A percentile compares a stretch with the other conserved stretches of the same genome.
Conservation (phyloP, 1,284 basidiomycete species). For the Taiwanofungus camphoratus region DNA sequence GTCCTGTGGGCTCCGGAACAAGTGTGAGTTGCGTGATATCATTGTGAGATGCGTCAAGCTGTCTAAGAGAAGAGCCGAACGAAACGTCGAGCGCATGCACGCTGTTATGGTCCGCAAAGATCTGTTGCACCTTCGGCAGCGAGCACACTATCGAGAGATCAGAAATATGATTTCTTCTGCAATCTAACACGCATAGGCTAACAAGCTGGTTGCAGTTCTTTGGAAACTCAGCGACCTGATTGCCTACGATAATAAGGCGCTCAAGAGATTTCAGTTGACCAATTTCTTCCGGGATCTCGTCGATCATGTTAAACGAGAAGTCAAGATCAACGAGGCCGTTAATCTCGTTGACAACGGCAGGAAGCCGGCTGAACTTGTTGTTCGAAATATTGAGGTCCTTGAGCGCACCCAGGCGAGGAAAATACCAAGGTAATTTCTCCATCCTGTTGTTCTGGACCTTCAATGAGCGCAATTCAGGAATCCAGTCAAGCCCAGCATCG, state of each 20-base stretch:
- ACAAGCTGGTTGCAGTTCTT: slow-evolving; percentile 56
- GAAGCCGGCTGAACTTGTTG: slow-evolving; percentile 89
- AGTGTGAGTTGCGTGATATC: slow-evolving; percentile 80
- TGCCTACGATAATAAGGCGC: slow-evolving; percentile 83
- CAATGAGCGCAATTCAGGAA: slow-evolving; percentile 69
- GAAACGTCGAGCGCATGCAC: slow-evolving; percentile 77
- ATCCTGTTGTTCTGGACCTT: slow-evolving; percentile 93
- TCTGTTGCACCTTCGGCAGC: slow-evolving; percentile 62
- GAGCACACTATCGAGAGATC: slow-evolving; percentile 69
- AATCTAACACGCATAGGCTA: slow-evolving; percentile 72
- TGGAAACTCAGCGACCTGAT: slow-evolving; percentile 79
- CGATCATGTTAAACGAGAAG: slow-evolving; percentile 92
- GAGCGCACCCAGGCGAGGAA: slow-evolving; percentile 69
- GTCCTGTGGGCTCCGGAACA: slow-evolving; percentile 48
- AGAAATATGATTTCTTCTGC: slow-evolving; percentile 75
- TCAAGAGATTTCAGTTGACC: slow-evolving; percentile 68
- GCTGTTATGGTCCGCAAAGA: slow-evolving; percentile 79
- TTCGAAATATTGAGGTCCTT: slow-evolving; percentile 92
- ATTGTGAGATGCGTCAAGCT: slow-evolving; percentile 72
- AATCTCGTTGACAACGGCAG: slow-evolving; percentile 74
- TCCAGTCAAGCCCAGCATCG: slow-evolving; percentile 78
- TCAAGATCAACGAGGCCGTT: slow-evolving; percentile 80
- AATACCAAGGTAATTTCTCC: slow-evolving; percentile 82
- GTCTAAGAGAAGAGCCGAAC: slow-evolving; percentile 56
- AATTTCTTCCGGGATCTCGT: slow-evolving; percentile 77